Evolutionary conservation across 257 asterid genomes (phyloP).

Genomic region (Linaria vulgaris): DNA sequence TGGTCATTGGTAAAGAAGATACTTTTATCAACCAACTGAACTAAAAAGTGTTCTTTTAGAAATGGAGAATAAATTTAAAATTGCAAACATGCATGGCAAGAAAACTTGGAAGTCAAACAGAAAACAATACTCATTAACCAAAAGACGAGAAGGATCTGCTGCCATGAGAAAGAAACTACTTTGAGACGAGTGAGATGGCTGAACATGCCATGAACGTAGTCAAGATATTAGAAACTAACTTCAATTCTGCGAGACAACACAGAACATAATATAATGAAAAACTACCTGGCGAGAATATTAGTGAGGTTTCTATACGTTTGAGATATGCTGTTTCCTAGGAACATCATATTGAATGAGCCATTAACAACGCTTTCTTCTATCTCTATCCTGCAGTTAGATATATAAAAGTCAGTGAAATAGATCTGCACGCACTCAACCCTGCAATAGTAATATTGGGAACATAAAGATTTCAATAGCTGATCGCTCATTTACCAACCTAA

Average conservation of each 20-base stretch:
- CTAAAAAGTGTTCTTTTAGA: not conserved
- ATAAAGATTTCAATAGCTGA: not conserved
- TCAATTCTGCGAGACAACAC: not conserved
- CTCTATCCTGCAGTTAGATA: constrained; percentile 70
- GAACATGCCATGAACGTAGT: constrained; percentile 4
- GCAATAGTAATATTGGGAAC: not conserved
- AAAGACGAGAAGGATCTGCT: too few relatives aligned
- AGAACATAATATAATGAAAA: not conserved
- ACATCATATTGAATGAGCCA: constrained; percentile 87
- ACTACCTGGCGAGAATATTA: constrained; percentile 83
- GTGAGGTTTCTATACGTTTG: constrained; percentile 77
- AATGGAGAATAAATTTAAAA: not conserved
- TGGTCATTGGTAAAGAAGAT: not conserved
- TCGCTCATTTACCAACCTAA: constrained; percentile 47
- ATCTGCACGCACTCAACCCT: constrained; percentile 4
- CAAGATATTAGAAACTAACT: constrained; percentile 7
- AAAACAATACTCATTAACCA: not conserved
- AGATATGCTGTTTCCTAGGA: constrained; percentile 78
- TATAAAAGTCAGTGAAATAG: constrained; percentile 13
- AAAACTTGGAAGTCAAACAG: not conserved
- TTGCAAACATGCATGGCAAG: constrained; percentile 5
- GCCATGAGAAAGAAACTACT: too few relatives aligned
- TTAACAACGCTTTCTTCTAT: constrained; percentile 80
- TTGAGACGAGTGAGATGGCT: not conserved
- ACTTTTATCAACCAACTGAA: constrained; percentile 8